A percentile compares a stretch with the other conserved stretches of the same genome.
phyloP scores from a whole-genome alignment of 768 basidiomycete species.

The Podaxis sp. region DNA sequence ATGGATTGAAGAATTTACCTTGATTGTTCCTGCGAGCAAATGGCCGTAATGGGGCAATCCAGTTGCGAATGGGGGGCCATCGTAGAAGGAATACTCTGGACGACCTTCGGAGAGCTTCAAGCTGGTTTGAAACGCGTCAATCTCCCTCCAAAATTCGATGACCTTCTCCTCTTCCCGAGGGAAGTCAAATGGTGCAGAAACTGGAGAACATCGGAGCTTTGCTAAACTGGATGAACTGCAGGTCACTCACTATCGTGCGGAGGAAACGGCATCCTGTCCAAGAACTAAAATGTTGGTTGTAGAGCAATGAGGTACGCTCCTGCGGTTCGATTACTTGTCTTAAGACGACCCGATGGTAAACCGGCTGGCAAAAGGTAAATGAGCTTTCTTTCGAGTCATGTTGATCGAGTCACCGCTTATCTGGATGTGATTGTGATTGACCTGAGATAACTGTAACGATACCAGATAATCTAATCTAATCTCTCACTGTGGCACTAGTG shows the following conservation, averaged over 20 bases:
- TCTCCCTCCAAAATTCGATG: constrained; percentile 88
- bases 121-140: constrained; percentile 95
- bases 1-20: constrained; percentile 43
- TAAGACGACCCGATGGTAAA: neutral
- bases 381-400: neutral
- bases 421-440: constrained; percentile 3
- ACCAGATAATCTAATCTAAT: constrained; percentile 4
- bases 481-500: neutral
- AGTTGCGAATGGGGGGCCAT: constrained; percentile 96
- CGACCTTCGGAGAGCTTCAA: constrained; percentile 88
- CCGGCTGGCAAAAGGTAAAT: neutral
- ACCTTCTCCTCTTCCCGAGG: constrained; percentile 89
- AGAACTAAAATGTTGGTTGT: neutral
- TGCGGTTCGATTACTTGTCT: neutral
- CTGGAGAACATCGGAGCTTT: constrained; percentile 31
- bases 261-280: constrained; percentile 53
- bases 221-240: neutral
- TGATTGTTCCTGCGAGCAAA: constrained; percentile 88
- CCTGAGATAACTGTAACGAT: neutral
- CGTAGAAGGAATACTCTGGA: constrained; percentile 92
- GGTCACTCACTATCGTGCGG: constrained; percentile 65
- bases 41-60: constrained; percentile 97
- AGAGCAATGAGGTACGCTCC: neutral
- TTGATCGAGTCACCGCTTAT: constrained; percentile 9
- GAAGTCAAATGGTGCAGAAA: constrained; percentile 76